Percentiles rank a stretch among this genome's conserved stretches.
These are phyloP conservation scores for Bruguiera parviflora DNA, from an alignment of 345 rosid species.

Conservation along the genomic window DNA sequence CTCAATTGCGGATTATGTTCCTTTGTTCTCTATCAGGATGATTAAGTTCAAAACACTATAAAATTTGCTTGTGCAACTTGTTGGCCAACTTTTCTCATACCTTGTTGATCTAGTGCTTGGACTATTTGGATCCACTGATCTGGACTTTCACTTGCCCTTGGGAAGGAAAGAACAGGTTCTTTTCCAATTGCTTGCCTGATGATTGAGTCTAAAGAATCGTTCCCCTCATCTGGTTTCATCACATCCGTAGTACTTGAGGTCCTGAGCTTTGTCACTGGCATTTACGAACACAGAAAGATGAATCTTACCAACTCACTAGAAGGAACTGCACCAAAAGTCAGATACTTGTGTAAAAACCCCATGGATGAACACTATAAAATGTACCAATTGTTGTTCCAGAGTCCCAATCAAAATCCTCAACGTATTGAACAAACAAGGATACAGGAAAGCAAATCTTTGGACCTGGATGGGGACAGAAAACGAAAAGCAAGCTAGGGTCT, in stretches of 20 bases:
- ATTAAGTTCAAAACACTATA: too few species aligned
- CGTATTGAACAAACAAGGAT: too few species aligned
- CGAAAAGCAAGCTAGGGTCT: too few species aligned
- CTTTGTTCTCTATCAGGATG: too few species aligned
- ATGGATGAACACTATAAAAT: too few species aligned
- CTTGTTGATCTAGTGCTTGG: not conserved
- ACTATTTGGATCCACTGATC: slow-evolving; percentile 87
- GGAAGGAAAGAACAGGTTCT: slow-evolving; percentile 66
- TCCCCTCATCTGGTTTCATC: slow-evolving; percentile 54
- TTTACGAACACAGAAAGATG: slow-evolving; percentile 28
- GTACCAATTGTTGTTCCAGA: too few species aligned
- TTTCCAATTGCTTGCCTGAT: slow-evolving; percentile 63
- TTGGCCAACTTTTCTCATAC: not conserved
- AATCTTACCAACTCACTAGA: slow-evolving; percentile 10
- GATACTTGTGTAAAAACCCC: not conserved
- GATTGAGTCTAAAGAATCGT: slow-evolving; percentile 65
- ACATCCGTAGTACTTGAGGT: slow-evolving; percentile 27
- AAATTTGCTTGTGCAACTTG: too few species aligned
- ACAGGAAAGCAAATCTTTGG: too few species aligned
- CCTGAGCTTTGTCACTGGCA: slow-evolving; percentile 49
- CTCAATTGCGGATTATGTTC: too few species aligned
- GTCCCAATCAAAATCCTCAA: too few species aligned
- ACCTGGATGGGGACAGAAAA: too few species aligned
- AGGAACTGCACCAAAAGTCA: slow-evolving; percentile 4
- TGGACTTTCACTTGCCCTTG: slow-evolving; percentile 63